phyloP scores from a whole-genome alignment of 345 rosid genomes.

The Acer saccharum region DNA sequence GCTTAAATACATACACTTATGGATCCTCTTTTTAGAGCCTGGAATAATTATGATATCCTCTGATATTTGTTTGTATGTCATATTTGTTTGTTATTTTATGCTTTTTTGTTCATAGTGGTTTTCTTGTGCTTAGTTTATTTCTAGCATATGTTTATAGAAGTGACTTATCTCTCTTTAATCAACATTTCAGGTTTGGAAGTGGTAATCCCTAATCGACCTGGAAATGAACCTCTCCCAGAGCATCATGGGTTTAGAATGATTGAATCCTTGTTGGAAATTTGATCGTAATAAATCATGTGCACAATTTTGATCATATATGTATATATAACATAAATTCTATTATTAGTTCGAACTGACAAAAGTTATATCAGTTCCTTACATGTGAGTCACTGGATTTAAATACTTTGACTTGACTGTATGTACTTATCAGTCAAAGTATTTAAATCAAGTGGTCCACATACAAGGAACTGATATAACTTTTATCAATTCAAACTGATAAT shows the following conservation, averaged over 20 bases:
- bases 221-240: slow-evolving; percentile 17
- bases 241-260: slow-evolving; percentile 25
- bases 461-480: no score
- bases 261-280: slow-evolving; percentile 21
- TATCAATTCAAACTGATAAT: no score
- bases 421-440: no score
- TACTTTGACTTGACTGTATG: no score
- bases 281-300: neutral
- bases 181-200: slow-evolving; percentile 32
- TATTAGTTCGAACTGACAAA: no score
- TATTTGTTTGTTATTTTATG: neutral
- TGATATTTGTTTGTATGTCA: neutral
- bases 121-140: neutral
- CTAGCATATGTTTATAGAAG: neutral
- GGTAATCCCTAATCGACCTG: slow-evolving; percentile 20
- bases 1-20: no score
- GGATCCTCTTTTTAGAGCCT: no score
- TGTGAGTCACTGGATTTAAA: no score
- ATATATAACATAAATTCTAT: no score
- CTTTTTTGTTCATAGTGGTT: neutral
- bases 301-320: neutral
- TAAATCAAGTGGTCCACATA: no score
- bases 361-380: no score
- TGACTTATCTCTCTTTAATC: neutral
- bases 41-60: neutral